Conservation (phyloP, 352 stramenopile species). For the Sclerospora graminicola region DNA sequence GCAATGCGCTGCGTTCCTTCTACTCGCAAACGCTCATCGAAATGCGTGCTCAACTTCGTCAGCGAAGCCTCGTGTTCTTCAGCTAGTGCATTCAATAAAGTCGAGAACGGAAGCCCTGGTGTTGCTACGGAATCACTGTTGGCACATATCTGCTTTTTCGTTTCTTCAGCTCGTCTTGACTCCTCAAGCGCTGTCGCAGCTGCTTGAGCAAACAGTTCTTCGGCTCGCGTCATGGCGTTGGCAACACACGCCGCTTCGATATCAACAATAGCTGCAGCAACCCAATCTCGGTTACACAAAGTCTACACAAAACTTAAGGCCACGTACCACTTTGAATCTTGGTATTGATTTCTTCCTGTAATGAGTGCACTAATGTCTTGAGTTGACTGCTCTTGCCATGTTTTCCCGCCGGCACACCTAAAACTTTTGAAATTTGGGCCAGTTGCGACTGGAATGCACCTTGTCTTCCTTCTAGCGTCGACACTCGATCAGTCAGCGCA, state of each 20-base stretch:
- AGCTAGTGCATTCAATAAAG: constrained; percentile 41
- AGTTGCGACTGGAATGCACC: constrained; percentile 76
- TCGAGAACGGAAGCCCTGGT: constrained; percentile 30
- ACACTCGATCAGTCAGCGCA: constrained; percentile 52
- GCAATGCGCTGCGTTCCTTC: constrained; percentile 59
- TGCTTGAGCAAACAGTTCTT: constrained; percentile 11
- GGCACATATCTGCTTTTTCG: constrained; percentile 4
- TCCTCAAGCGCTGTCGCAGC: constrained; percentile 3
- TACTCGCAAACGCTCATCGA: constrained; percentile 48
- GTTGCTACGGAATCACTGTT: constrained; percentile 6
- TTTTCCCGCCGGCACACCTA: constrained; percentile 52
- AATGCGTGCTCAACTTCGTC: constrained; percentile 49
- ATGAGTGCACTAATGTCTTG: constrained; percentile 61
- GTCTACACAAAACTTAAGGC: not conserved
- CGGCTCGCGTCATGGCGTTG: constrained; percentile 4
- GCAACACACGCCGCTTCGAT: constrained; percentile 11
- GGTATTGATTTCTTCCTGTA: constrained; percentile 57
- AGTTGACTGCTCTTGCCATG: constrained; percentile 50
- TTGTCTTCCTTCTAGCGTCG: constrained; percentile 63
- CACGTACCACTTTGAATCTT: constrained; percentile 38
- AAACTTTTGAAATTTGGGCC: constrained; percentile 62
- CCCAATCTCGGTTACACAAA: constrained; percentile 1
- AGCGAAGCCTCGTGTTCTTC: constrained; percentile 64
- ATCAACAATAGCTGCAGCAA: constrained; percentile 5
- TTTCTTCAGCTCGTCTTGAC: constrained; percentile 10